Percentiles rank a stretch among this genome's conserved stretches.
These are phyloP conservation scores for Chaetomium strumarium DNA, from an alignment of 2,329 filamentous ascomycete genomes.

Conservation along the genomic window DNA sequence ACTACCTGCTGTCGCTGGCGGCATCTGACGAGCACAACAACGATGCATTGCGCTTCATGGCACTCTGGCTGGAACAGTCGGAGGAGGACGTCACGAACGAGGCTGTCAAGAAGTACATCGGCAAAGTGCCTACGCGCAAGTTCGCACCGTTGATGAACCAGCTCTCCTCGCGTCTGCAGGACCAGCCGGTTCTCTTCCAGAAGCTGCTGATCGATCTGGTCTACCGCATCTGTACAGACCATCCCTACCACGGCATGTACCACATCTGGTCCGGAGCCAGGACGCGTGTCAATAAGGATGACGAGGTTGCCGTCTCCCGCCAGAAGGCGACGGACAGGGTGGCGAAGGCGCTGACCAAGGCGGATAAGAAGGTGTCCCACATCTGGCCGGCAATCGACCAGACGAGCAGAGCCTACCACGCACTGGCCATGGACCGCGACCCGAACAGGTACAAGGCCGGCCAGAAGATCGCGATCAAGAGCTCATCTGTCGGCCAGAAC, in stretches of 20 bases:
- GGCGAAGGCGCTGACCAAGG: slow-evolving; percentile 53
- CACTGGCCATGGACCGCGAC: slow-evolving; percentile 60
- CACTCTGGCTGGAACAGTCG: slow-evolving; percentile 86
- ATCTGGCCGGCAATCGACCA: slow-evolving; percentile 69
- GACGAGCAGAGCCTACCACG: slow-evolving; percentile 62
- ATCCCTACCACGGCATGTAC: slow-evolving; percentile 96
- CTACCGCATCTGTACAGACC: slow-evolving; percentile 78
- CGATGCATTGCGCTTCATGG: slow-evolving; percentile 85
- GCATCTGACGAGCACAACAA: slow-evolving; percentile 87
- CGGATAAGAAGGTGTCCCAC: slow-evolving; percentile 39
- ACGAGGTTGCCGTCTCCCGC: slow-evolving; percentile 68
- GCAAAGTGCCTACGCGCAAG: slow-evolving; percentile 77
- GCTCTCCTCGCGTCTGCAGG: slow-evolving; percentile 82
- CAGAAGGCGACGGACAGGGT: slow-evolving; percentile 67
- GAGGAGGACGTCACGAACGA: slow-evolving; percentile 70
- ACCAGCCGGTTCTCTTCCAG: slow-evolving; percentile 67
- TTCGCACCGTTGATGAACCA: slow-evolving; percentile 94
- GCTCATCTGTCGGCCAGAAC: slow-evolving; percentile 55
- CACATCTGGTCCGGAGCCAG: slow-evolving; percentile 84
- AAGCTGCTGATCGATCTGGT: slow-evolving; percentile 66
- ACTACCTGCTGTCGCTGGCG: slow-evolving; percentile 79
- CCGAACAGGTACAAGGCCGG: slow-evolving; percentile 62
- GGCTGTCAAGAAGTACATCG: slow-evolving; percentile 64
- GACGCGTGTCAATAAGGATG: slow-evolving; percentile 61
- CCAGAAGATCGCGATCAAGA: slow-evolving; percentile 50